Evolutionary conservation across 1,284 basidiomycete species (phyloP), one percentile per base, ranked within the genome.

Genomic region (Irpex sp.): DNA sequence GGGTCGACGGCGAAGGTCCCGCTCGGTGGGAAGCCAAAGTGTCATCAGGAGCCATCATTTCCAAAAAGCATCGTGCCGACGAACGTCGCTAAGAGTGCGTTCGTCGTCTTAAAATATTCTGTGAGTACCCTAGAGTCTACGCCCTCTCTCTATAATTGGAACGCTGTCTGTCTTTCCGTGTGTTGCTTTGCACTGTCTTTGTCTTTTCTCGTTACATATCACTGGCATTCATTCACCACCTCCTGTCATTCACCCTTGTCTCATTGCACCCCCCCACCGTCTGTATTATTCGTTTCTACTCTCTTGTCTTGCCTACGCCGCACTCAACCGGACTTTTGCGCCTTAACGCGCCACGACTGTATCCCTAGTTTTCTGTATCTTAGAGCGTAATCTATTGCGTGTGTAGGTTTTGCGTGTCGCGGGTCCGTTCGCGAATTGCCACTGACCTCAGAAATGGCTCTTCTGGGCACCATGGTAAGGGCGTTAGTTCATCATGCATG

Each of bases 1-100:
- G 90, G 90, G 48, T 80, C 21, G 81, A 83, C 15, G 86, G 83
- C 44, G 88, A 92, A 71, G 86, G 86, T 5, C 83, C 82, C 57
- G 71, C 73, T 19, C 63, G 72, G 21, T 92, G 91, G 91, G 86
- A 91, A 69, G 81, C 82, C 61, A 82, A 82, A 68, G 77, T 81
- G 56, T 73, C 77, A 3, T 68, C 79, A 1, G 83, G 82, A 31
- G 70, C 72, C 11, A 68, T 77, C 26, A 72, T 70, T 60, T 67
- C 74, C 56, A 77, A 75, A 63, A 79, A 76, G 65, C 68, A 67
- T 55, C 72, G 75, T 66, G 71, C 69, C 64, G 76, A 71, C 38
- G 70, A 73, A 52, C 70, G 68, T 60, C 71, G 72, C 40, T 71
- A 64, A 59, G 13, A 26, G 34, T 56, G 54, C 54, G 54, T 54